Percentiles rank a stretch among this genome's conserved stretches.
Conservation (phyloP, 352 stramenopile species). For the Aphanomyces euteiches region DNA sequence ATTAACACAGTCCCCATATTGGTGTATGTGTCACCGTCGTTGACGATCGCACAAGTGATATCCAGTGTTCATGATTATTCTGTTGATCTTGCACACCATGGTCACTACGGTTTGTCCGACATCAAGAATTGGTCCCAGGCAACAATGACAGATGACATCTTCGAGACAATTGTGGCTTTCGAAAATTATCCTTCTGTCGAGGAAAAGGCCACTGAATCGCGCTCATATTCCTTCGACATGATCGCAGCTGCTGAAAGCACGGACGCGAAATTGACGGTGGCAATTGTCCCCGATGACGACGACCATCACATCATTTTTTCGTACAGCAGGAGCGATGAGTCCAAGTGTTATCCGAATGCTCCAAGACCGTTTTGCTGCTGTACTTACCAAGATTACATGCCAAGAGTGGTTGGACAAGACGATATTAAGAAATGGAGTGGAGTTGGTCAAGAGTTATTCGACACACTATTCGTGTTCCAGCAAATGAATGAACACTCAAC, state of each 20-base stretch:
- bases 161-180: not conserved
- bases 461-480: conserved; percentile 10
- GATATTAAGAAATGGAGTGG: conserved; percentile 8
- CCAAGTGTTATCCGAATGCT: no score
- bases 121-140: not conserved
- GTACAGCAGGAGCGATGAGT: not conserved
- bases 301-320: not conserved
- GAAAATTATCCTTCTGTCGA: conserved; percentile 9
- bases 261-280: not conserved
- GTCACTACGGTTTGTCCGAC: conserved; percentile 3
- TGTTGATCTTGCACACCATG: not conserved
- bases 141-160: conserved; percentile 4
- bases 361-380: no score
- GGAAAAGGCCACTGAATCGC: not conserved
- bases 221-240: not conserved
- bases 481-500: no score
- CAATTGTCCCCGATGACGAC: not conserved
- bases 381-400: not conserved
- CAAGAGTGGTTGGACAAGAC: no score
- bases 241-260: not conserved
- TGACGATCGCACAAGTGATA: not conserved
- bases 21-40: not conserved
- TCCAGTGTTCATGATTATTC: not conserved
- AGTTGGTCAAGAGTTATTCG: not conserved
- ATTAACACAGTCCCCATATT: conserved; percentile 6